Conservation (phyloP, 495 filamentous ascomycete genomes). For the Neurospora sp. region DNA sequence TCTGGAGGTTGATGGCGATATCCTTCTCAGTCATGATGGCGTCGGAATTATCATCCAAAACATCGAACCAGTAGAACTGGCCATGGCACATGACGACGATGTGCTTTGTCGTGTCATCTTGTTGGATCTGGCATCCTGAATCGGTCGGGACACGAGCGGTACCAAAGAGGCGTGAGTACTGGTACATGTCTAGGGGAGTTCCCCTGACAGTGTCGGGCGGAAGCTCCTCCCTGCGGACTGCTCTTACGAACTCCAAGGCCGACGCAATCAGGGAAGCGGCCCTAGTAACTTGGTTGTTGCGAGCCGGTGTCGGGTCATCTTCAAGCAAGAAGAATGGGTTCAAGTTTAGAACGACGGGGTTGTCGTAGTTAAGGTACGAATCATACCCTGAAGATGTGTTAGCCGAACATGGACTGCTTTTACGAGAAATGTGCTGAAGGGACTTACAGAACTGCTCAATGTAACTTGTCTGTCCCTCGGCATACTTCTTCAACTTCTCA, state of each 20-base stretch:
- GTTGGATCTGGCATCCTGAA: conserved; percentile 90
- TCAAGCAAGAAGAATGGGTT: conserved; percentile 97
- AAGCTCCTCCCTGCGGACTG: conserved; percentile 85
- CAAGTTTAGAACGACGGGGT: conserved; percentile 91
- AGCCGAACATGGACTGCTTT: neutral
- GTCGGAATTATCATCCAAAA: conserved; percentile 86
- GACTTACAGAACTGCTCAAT: conserved; percentile 97
- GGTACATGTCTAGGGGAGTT: conserved; percentile 89
- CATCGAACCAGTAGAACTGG: conserved; percentile 99
- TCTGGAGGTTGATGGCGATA: conserved; percentile 81
- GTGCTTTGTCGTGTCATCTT: conserved; percentile 81
- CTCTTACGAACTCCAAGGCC: conserved; percentile 82
- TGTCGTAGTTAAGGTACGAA: conserved; percentile 96
- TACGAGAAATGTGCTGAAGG: neutral
- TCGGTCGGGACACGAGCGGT: conserved; percentile 92
- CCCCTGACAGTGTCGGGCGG: conserved; percentile 79
- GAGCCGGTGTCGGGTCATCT: conserved; percentile 91
- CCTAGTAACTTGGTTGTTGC: conserved; percentile 92
- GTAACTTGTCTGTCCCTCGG: conserved; percentile 85
- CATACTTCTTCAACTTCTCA: conserved; percentile 85
- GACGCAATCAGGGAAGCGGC: conserved; percentile 89
- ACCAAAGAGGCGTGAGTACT: conserved; percentile 92
- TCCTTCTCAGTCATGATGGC: conserved; percentile 97
- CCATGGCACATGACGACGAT: conserved; percentile 91
- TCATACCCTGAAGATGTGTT: conserved; percentile 68